Conservation (phyloP, 805 yeast species). For the Myxozyma neglecta region DNA sequence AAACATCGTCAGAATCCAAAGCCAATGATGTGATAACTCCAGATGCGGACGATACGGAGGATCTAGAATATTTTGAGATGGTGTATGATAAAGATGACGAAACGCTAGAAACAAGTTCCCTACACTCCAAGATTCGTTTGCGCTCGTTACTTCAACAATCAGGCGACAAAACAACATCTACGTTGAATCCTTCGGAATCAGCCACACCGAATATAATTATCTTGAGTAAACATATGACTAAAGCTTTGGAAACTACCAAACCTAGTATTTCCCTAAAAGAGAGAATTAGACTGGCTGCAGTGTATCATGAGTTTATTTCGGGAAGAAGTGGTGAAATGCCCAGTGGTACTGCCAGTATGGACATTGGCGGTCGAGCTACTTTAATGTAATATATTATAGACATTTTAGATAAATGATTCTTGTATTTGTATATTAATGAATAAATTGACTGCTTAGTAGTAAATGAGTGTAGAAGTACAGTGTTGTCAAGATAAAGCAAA, state of each 20-base stretch:
- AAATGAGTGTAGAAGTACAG: not conserved
- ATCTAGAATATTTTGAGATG: slow-evolving; percentile 3
- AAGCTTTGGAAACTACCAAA: slow-evolving; percentile 72
- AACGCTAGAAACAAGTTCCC: not conserved
- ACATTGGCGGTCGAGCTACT: slow-evolving; percentile 82
- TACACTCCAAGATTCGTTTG: not conserved
- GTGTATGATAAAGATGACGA: not conserved
- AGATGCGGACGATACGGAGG: not conserved
- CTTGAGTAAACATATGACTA: slow-evolving; percentile 42
- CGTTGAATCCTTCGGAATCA: not conserved
- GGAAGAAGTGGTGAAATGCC: slow-evolving; percentile 88
- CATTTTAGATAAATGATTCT: not conserved
- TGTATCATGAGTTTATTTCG: slow-evolving; percentile 71
- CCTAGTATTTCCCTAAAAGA: slow-evolving; percentile 86
- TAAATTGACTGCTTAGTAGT: not conserved
- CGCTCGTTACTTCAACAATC: not conserved
- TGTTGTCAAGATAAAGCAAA: not conserved
- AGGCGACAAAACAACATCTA: not conserved
- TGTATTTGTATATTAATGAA: too few relatives aligned
- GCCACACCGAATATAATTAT: not conserved
- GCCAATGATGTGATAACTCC: not conserved
- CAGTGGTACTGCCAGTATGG: slow-evolving; percentile 73
- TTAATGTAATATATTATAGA: slow-evolving; percentile 52
- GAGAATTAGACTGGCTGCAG: slow-evolving; percentile 55
- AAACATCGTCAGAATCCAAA: not conserved